Evolutionary conservation across 2,329 filamentous ascomycete genomes (phyloP), one percentile per base, ranked within the genome.

Genomic region (Endothia cerciana): DNA sequence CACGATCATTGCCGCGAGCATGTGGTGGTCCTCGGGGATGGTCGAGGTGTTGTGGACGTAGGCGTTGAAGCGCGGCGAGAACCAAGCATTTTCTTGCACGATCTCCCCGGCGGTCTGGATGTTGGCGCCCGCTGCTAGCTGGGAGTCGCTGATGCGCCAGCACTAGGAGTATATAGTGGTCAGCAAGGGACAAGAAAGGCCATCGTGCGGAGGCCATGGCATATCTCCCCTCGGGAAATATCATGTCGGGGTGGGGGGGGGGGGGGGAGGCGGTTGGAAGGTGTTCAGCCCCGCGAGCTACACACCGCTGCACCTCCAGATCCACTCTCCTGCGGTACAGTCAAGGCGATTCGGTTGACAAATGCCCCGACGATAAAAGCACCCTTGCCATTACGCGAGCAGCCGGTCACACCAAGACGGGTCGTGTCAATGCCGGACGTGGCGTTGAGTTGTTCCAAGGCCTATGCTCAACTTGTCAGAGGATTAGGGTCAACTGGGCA

Each of bases 321-420:
- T 25, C 87, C 87, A 7, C 85, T 87, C 76, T 89, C 86, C 73
- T 89, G 86, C 0, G 87, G 85, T 43, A 89, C 80, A 17, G 85
- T 87, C 41, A 89, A 80, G 22, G 83, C 85, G 66, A 89, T 86
- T 51, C 87, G 85, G 63, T 79, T 73, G 66, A 86, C 85, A 28
- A 89, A 78, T 2, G 87, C 86, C 19, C 85, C 86, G 4, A 82
- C 84, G n/a, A 89, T 78, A 68, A 89, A 82, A 38, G 87, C 86
- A 15, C 87, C 87, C 77, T 89, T 89, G 64, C 86, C 87, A 75
- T 89, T 87, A 49, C 87, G 83, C 62, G 85, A 88, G 79, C 87
- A 89, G 5, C 87, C 87, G 17, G 86, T 89, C 1, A 88, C 85
- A 58, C 84, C 87, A 25, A 86, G 74, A 2, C 77, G 78, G 45